Evolutionary conservation across 257 asterid genomes (phyloP), one percentile per base, ranked within the genome.

Genomic region (Orobanche coerulescens): DNA sequence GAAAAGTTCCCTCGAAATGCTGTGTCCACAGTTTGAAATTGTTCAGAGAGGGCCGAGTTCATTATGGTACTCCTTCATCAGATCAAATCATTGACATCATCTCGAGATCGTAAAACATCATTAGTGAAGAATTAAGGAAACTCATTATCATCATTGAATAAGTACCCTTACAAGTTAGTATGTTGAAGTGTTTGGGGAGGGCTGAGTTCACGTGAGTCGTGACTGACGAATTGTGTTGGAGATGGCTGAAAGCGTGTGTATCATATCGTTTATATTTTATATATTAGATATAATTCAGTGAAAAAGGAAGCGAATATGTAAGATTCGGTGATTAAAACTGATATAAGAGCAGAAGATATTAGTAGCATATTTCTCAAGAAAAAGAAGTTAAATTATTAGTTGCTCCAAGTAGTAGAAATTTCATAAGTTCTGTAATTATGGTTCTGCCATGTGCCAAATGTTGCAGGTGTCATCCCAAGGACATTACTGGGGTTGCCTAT

Each of bases 381-480:
- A 40, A 10, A 20, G 55, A 46, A 54, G 47, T 23, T 18, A 5
- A 28, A 36, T 1, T 53, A 6, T 44, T 56, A 4, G 13, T 24
- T 44, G 13, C 7, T 36, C 14, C 43, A 58, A 20, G 13, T 52
- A 34, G 14, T 49, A 25, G 22, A 9, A 49, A 33, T 26, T 31
- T 16, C n/a, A 14, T 61, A 28, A 18, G 16, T 15, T 40, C 39
- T 51, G 25, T 53, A 50, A 25, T 53, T 47, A 25, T 44, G 37
- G 19, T 28, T 48, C 19, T 30, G 2, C 44, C 6, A 16, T 58
- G 26, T n/a, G 36, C 33, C 51, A 39, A 67, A 36, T 59, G n/a
- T 53, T 66, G 28, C 88, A 93, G 97, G 67, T 79, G 88, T 70
- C 98, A 93, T 66, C 74, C 78, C 5, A 89, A 89, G 76, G 97